Evolutionary conservation across 139 green algal species (phyloP), one percentile per base, ranked within the genome.

Genomic region (Tetradesmus obliquus): DNA sequence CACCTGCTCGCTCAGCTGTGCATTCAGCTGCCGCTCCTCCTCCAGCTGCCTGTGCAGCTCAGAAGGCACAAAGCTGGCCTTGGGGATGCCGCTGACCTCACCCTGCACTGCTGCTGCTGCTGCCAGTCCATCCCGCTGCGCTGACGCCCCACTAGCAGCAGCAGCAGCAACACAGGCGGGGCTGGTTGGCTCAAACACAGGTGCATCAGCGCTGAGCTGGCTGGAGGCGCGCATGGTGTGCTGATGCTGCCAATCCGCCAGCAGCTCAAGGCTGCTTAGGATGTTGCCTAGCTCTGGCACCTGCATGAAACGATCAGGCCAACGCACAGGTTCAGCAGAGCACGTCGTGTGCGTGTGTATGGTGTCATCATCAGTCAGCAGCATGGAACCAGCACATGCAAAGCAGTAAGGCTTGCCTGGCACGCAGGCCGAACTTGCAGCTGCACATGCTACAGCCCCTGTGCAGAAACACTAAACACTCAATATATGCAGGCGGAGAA

Each of bases 31-130:
- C 69, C 86, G 86, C 71, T 90, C 86, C 71, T 90, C 86, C 15
- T 53, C 7, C 19, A 90, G 86, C 71, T 90, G 86, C 86, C 86
- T 84, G 71, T 90, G 86, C 8, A 90, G 86, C 86, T 90, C 86
- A 84, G 58, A 69, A 55, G 86, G 86, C 55, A 79, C 76, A 13
- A 90, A 69, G 19, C 62, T 89, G 62, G 32, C 55, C 3, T 60
- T 89, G 32, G 84, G 84, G 6, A 69, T 90, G 51, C 71, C 71
- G 86, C 86, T 83, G 69, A 83, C 71, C 45, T 58, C 32, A 51
- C 32, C 79, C 45, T 84, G 32, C 45, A n/a, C 45, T 60, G 79
- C 32, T 84, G 79, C 45, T 86, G 12, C 51, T 58, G 62, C 62
- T 80, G 62, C 13, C 62, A 69, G 8, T 13, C 74, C 20, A n/a